Base-by-base conservation (phyloP, 768 basidiomycete species). In the Boletales sp. region DNA sequence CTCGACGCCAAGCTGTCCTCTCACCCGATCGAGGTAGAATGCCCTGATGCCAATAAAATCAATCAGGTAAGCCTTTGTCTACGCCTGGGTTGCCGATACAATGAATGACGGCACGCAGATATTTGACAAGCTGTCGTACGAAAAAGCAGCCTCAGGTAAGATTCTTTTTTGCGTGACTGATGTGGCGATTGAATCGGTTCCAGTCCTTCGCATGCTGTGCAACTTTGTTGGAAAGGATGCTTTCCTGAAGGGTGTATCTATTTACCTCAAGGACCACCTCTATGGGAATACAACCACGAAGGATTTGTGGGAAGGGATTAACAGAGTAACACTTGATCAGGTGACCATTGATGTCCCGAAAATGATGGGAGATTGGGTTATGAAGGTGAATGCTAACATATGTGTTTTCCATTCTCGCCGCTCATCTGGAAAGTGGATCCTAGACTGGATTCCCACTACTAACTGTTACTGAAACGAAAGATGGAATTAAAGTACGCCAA, bases 121-220 rank as follows among this genome's bases (percentile, higher is more conserved):
- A 51, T 95, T 97, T 62, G 94, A 95, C 61, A 78, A 81, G 4
- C 73, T 97, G 44, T 90, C 87, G 3, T 95, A 94, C 67, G 84
- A 86, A 35, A 94, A 90, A 68, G 87, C 86, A 46, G 87, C 82
- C 13, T 87, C 86, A 21, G 82, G 86, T 87, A 57, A 31, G 72
- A 59, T 34, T 14, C 39, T 43, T 9, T 10, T 45, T 4, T 24
- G 30, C 30, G 30, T 31, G 12, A 14, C 24, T 9, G 8, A 44
- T 14, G 13, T n/a, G 49, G 31, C 4, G 19, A 43, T 31, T 43
- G 21, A 54, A 27, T 5, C 11, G 35, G 32, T n/a, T 15, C 3
- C 62, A 79, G 94, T 97, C n/a, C 80, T 98, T 40, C 87, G 92
- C 60, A 98, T 98, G 94, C 74, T 98, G 48, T 83, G 85, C 18